Evolutionary conservation across 2,329 filamentous ascomycete species (phyloP), one percentile per base, ranked within the genome.

Genomic region (Fusarium pseudonygamai): DNA sequence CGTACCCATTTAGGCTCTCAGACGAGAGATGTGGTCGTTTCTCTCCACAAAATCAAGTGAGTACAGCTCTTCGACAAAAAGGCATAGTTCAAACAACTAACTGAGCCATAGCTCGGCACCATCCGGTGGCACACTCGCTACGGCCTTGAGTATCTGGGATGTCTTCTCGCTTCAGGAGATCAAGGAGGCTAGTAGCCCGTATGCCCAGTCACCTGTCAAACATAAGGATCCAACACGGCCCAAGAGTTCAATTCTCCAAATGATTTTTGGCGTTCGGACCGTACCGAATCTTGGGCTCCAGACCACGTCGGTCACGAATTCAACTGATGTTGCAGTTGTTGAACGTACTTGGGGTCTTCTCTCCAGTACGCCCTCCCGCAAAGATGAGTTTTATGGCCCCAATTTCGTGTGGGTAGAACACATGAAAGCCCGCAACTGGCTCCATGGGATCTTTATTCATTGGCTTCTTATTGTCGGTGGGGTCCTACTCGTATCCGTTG

Each of bases 61-160:
- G 83, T 72, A 16, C 4, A 55, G 49, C 42, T 26, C 36, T 30
- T 55, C 18, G 36, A 40, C 22, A 12, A 11, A 16, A 28, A n/a
- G 55, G 37, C 40, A 18, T n/a, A 15, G 16, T 32, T 34, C 34
- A 36, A 32, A 22, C 26, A 28, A 26, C 67, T 77, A 42, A 78
- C 34, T 14, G 28, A 40, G 36, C 32, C 57, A 22, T 42, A 80
- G 78, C 34, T 71, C 76, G 61, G 76, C 81, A 3, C 87, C 89
- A 6, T 92, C 90, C 3, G 91, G 91, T n/a, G 91, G 91, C 52
- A 92, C 93, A 5, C 82, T 95, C 9, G 86, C 89, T 39, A 95
- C 94, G 0, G 84, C 91, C 8, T 80, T 98, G 20, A 87, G 79
- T 52, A 73, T 90, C 28, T 84, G 90, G 64, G 89, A 92, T 32